Percentiles rank a stretch among this genome's conserved stretches.
Evolutionary conservation across 1,284 basidiomycete genomes (phyloP).

Genomic region (Sanguinoderma infundibulare): DNA sequence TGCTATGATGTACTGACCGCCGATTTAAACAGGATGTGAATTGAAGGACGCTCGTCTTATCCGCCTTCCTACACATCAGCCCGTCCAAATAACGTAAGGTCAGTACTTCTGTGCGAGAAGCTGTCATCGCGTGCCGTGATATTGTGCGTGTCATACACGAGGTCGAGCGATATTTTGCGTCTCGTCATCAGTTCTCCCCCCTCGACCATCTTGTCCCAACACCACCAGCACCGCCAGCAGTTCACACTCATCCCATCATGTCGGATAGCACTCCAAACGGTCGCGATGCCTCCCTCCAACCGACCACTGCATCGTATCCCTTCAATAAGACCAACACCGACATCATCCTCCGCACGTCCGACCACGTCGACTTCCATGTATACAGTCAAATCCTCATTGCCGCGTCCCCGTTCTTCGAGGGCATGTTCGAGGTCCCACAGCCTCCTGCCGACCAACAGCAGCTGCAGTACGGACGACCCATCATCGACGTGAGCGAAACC

Average conservation of each 20-base stretch:
- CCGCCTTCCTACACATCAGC: not conserved
- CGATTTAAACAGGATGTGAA: not conserved
- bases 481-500: too few species aligned
- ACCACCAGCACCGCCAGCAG: not conserved
- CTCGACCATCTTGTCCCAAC: not conserved
- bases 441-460: too few species aligned
- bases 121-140: not conserved
- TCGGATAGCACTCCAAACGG: not conserved
- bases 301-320: constrained; percentile 15
- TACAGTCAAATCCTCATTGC: constrained; percentile 24
- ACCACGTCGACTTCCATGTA: constrained; percentile 18
- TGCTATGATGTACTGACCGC: not conserved
- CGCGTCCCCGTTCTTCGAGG: constrained; percentile 25
- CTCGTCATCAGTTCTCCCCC: not conserved
- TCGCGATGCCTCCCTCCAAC: too few species aligned
- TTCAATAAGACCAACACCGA: constrained; percentile 17
- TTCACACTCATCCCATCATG: not conserved
- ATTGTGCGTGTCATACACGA: not conserved
- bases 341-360: constrained; percentile 11
- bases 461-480: too few species aligned
- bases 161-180: not conserved
- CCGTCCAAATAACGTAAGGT: not conserved
- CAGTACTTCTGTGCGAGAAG: not conserved
- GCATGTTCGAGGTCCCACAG: too few species aligned
- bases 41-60: not conserved